These are phyloP conservation scores for Hygrophila difformis DNA, from an alignment of 257 asterid genomes.

Conservation along the genomic window DNA sequence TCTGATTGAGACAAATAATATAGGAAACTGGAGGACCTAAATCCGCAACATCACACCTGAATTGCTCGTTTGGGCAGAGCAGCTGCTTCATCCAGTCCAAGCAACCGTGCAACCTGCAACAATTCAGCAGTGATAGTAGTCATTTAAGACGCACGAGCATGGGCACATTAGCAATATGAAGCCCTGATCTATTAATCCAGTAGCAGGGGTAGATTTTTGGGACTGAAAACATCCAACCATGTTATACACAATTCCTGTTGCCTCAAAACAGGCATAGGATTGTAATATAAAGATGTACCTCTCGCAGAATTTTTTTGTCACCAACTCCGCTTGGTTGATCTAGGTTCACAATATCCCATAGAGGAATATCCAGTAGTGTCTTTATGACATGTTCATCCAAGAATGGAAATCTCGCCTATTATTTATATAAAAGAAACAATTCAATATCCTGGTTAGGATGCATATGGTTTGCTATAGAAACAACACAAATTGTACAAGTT, in stretches of 20 bases:
- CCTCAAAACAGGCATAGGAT: too few species aligned
- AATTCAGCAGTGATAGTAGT: not conserved
- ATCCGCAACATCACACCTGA: slow-evolving; percentile 44
- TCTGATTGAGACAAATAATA: not conserved
- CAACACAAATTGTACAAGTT: too few species aligned
- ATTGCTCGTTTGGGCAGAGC: slow-evolving; percentile 85
- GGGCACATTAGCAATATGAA: too few species aligned
- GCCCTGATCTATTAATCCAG: too few species aligned
- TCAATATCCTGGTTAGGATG: not conserved
- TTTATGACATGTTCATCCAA: slow-evolving; percentile 86
- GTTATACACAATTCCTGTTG: too few species aligned
- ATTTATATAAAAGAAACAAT: not conserved
- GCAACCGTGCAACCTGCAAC: slow-evolving; percentile 70
- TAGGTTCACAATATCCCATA: slow-evolving; percentile 93
- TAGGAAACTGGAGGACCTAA: not conserved
- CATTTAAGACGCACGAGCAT: too few species aligned
- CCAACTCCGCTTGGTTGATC: slow-evolving; percentile 82
- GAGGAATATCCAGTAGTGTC: slow-evolving; percentile 71
- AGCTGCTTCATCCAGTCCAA: slow-evolving; percentile 75
- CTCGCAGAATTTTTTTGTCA: slow-evolving; percentile 83
- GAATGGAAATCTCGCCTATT: slow-evolving; percentile 96
- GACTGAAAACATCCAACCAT: too few species aligned
- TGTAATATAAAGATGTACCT: slow-evolving; percentile 30
- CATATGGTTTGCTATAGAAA: not conserved
- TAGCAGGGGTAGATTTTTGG: too few species aligned